Conservation (phyloP, 768 basidiomycete species). For the Thelephora ganbajun region DNA sequence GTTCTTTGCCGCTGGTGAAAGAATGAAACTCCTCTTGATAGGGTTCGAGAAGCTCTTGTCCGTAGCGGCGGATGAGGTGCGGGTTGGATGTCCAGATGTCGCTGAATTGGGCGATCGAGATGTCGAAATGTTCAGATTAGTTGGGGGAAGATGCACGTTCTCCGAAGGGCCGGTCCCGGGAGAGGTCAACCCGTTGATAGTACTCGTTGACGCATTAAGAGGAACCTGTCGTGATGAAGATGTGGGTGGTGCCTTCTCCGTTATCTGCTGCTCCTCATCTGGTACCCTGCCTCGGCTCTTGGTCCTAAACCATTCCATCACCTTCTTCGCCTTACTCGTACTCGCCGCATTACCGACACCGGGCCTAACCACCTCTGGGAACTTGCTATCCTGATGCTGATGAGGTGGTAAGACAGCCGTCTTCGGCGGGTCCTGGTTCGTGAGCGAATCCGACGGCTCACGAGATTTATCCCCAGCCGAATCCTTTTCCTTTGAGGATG, state of each 20-base stretch:
- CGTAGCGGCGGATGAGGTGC: conserved; percentile 31
- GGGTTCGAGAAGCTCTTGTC: conserved; percentile 29
- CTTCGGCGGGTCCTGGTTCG: conserved; percentile 8
- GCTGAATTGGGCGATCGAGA: conserved; percentile 6
- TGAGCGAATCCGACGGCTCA: conserved; percentile 5
- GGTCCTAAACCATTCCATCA: conserved; percentile 97
- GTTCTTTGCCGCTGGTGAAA: conserved; percentile 22
- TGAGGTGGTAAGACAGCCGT: conserved; percentile 7
- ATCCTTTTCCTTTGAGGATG: conserved; percentile 19
- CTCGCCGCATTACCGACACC: conserved; percentile 43
- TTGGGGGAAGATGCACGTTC: conserved; percentile 4
- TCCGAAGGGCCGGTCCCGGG: not conserved
- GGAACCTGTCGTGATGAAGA: not conserved
- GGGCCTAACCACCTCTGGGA: conserved; percentile 14
- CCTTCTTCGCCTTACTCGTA: conserved; percentile 82
- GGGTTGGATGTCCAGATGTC: conserved; percentile 23
- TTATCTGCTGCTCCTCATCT: conserved; percentile 15
- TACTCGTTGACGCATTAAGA: conserved; percentile 6
- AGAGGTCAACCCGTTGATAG: conserved; percentile 1
- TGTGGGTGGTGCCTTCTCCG: conserved; percentile 9
- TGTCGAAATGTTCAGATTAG: conserved; percentile 7
- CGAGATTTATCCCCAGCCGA: conserved; percentile 12
- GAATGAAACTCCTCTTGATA: conserved; percentile 5
- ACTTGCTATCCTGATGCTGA: conserved; percentile 8
- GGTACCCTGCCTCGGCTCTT: conserved; percentile 36